Conservation (phyloP, 108 stramenopile species). For the Cyclotella atomus region DNA sequence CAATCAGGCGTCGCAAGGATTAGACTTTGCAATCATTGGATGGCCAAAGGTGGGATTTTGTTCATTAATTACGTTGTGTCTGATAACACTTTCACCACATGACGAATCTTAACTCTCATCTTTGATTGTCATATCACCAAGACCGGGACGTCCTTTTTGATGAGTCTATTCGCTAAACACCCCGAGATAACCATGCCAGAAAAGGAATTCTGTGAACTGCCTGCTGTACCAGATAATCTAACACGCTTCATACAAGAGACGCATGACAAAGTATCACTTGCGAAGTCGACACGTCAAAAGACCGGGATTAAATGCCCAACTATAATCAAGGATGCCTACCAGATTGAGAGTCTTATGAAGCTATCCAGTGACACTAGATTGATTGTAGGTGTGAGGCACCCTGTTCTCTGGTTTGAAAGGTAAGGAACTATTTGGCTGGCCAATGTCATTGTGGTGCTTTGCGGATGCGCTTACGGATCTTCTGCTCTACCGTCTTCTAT, state of each 20-base stretch:
- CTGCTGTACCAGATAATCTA: not conserved
- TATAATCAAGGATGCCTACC: not conserved
- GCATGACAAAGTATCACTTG: not conserved
- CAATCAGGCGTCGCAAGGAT: not conserved
- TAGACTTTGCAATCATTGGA: slow-evolving; percentile 10
- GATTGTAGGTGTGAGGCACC: slow-evolving; percentile 1
- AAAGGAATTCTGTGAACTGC: not conserved
- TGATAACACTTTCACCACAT: not conserved
- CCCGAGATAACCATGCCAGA: not conserved
- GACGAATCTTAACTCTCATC: not conserved
- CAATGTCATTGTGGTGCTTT: not conserved
- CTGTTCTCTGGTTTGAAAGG: slow-evolving; percentile 1
- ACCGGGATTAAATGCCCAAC: not conserved
- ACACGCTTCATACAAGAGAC: not conserved
- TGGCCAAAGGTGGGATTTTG: not conserved
- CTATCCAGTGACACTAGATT: not conserved
- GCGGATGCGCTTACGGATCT: too few species aligned
- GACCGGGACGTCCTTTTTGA: not conserved
- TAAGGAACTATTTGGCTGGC: not conserved
- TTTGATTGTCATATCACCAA: not conserved
- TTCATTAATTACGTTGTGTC: not conserved
- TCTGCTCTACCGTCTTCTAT: not conserved
- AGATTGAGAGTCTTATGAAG: not conserved
- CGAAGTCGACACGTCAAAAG: slow-evolving; percentile 1
- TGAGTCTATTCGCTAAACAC: not conserved